A percentile compares a stretch with the other conserved stretches of the same genome.
These are phyloP conservation scores for Glonium stellatum DNA, from an alignment of 495 filamentous ascomycete genomes.

Conservation along the genomic window DNA sequence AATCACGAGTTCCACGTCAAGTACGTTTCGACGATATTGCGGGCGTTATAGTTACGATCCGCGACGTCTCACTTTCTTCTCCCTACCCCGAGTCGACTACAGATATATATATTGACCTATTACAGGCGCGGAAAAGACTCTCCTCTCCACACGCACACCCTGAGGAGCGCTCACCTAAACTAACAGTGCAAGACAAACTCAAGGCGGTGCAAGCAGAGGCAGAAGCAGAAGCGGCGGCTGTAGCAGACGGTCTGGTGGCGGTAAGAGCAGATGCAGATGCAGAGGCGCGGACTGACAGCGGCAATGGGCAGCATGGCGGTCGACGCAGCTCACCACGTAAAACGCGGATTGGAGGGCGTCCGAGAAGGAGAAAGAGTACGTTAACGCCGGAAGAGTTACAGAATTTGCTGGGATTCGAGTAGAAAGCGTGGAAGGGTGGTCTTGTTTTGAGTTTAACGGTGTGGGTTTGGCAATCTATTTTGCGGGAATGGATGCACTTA, in stretches of 20 bases:
- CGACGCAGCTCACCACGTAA: constrained; percentile 26
- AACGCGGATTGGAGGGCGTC: constrained; percentile 35
- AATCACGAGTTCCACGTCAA: constrained; percentile 21
- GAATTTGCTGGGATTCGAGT: constrained; percentile 19
- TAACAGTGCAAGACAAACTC: constrained; percentile 39
- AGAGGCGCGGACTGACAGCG: constrained; percentile 20
- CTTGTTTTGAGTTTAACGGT: background rate
- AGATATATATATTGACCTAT: constrained; percentile 21
- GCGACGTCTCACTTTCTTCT: constrained; percentile 24
- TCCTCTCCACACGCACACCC: constrained; percentile 28
- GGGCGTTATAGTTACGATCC: constrained; percentile 8
- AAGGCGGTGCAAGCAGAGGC: constrained; percentile 36
- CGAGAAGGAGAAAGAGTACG: constrained; percentile 39
- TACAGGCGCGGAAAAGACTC: constrained; percentile 27
- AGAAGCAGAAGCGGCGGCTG: constrained; percentile 36
- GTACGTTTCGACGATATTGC: constrained; percentile 26
- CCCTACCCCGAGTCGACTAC: constrained; percentile 11
- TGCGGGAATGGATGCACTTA: background rate
- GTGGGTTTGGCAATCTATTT: constrained; percentile 1
- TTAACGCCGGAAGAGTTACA: constrained; percentile 39
- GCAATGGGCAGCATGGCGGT: constrained; percentile 19
- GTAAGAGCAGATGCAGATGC: background rate
- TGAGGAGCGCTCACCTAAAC: constrained; percentile 30
- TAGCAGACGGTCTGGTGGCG: constrained; percentile 20
- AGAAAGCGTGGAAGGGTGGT: background rate